Conservation (phyloP, 2,329 filamentous ascomycete genomes). For the Blumeriella jaapii region DNA sequence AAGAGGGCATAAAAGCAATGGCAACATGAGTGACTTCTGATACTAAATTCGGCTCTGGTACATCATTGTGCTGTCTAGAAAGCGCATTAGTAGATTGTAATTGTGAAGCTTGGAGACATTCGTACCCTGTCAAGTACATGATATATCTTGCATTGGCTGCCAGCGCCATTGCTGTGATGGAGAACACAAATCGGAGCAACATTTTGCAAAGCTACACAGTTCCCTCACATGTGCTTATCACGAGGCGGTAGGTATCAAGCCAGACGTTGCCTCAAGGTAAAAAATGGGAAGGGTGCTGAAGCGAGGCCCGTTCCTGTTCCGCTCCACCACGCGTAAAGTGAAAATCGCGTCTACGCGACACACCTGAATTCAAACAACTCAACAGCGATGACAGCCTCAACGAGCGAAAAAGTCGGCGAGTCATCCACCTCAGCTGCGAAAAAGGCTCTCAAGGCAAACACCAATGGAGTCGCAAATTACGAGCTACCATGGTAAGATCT, state of each 20-base stretch:
- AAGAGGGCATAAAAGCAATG: conserved; percentile 45
- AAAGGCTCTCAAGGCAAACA: conserved; percentile 38
- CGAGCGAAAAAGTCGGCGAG: conserved; percentile 38
- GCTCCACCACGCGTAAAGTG: too few species aligned
- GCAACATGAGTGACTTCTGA: conserved; percentile 43
- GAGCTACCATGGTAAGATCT: conserved; percentile 63
- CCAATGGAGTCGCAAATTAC: conserved; percentile 46
- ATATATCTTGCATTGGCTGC: conserved; percentile 18
- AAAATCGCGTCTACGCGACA: conserved; percentile 18
- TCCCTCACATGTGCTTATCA: too few species aligned
- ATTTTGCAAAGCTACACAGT: not conserved
- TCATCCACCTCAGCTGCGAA: conserved; percentile 47
- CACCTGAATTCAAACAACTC: too few species aligned
- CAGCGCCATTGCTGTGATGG: conserved; percentile 1
- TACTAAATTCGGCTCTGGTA: conserved; percentile 24
- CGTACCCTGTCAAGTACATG: conserved; percentile 22
- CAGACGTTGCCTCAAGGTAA: not conserved
- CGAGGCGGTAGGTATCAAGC: too few species aligned
- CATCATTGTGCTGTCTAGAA: conserved; percentile 26
- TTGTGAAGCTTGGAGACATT: not conserved
- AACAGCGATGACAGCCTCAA: conserved; percentile 20
- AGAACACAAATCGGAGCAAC: not conserved
- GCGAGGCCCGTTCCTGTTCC: too few species aligned
- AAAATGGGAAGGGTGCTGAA: not conserved
- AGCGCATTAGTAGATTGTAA: conserved; percentile 2